Evolutionary conservation across 225 moss, liverwort and hornwort species (phyloP).

Genomic region (Antitrichia curtipendula): DNA sequence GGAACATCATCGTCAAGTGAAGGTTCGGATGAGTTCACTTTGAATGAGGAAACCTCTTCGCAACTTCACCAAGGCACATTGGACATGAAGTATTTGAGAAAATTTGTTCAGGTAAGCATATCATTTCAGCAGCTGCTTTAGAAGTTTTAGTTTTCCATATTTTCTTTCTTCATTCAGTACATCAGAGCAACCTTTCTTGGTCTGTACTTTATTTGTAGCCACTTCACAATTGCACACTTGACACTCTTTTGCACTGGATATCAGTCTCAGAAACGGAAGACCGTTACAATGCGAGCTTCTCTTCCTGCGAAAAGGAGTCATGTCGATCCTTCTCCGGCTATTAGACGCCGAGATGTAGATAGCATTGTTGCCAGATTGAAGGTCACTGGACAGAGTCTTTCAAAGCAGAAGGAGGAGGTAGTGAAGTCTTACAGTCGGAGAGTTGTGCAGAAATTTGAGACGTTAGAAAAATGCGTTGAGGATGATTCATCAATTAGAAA

Average conservation of each 20-base stretch:
- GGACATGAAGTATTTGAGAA: constrained; percentile 25
- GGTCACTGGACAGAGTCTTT: not conserved
- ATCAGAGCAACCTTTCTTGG: not conserved
- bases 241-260: not conserved
- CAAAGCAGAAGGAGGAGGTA: not conserved
- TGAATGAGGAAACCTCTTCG: constrained; percentile 25
- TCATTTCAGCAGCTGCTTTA: not conserved
- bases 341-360: not conserved
- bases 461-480: not conserved
- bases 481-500: not conserved
- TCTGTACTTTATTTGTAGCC: not conserved
- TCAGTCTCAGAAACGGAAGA: constrained; percentile 40
- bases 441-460: not conserved
- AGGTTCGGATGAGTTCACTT: constrained; percentile 4
- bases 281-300: constrained; percentile 1
- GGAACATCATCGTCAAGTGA: not conserved
- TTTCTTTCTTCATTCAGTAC: not conserved
- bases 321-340: not conserved
- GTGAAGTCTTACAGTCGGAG: not conserved
- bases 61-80: constrained; percentile 28
- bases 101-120: constrained; percentile 15
- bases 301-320: not conserved
- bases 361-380: not conserved
- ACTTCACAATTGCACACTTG: not conserved
- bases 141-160: not conserved